Evolutionary conservation across 768 basidiomycete species (phyloP).

Genomic region (Kwoniella europaea): DNA sequence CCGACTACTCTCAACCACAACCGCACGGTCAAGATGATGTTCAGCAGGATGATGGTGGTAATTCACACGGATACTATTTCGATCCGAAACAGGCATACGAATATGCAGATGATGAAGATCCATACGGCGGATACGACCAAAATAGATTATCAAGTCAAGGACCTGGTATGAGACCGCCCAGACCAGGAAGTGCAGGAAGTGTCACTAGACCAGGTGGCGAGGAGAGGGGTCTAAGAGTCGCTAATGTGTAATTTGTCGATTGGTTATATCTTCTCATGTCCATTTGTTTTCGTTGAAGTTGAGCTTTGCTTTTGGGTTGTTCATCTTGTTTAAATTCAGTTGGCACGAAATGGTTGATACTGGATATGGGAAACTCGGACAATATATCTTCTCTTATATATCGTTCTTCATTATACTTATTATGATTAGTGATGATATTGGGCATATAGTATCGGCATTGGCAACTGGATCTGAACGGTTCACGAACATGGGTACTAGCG

Average conservation of each 20-base stretch:
- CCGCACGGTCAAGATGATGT: background rate
- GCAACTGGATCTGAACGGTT: no score
- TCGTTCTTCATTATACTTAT: no score
- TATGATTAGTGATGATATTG: no score
- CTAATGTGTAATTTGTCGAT: slow-evolving; percentile 27
- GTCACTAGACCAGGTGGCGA: slow-evolving; percentile 29
- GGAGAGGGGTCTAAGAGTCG: slow-evolving; percentile 40
- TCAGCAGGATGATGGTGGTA: slow-evolving; percentile 7
- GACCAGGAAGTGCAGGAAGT: slow-evolving; percentile 45
- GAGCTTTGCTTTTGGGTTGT: slow-evolving; percentile 2
- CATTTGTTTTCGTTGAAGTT: background rate
- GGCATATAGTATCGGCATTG: no score
- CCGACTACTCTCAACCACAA: slow-evolving; percentile 19
- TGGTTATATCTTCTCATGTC: background rate
- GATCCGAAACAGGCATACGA: slow-evolving; percentile 45
- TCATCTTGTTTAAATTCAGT: background rate
- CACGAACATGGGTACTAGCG: no score
- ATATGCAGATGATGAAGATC: slow-evolving; percentile 39
- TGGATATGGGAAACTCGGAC: background rate
- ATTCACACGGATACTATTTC: slow-evolving; percentile 35
- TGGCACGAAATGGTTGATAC: background rate
- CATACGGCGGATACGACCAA: slow-evolving; percentile 43
- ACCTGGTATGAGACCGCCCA: slow-evolving; percentile 22
- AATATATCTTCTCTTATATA: background rate
- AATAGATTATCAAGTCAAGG: slow-evolving; percentile 12